Evolutionary conservation across 139 green algal species (phyloP).

Genomic region (Chlorella ohadii): DNA sequence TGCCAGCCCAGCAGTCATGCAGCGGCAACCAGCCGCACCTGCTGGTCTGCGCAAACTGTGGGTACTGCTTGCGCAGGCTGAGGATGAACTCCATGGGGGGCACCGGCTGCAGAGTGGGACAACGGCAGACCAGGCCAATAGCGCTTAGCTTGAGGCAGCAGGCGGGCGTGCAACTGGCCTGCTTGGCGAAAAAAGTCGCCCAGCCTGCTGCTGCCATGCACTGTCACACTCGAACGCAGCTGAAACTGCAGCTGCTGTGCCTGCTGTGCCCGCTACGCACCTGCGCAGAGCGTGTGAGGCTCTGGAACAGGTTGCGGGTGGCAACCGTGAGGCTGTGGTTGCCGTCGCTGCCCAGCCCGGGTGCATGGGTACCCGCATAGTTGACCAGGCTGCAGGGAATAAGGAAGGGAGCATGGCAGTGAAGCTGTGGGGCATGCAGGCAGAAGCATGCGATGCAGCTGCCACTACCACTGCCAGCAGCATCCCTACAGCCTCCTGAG

Average conservation of each 20-base stretch:
- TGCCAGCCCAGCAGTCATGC: not conserved
- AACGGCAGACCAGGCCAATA: too few relatives aligned
- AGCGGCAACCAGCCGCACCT: not conserved
- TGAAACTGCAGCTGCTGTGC: too few relatives aligned
- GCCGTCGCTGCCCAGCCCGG: constrained; percentile 20
- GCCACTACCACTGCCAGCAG: too few relatives aligned
- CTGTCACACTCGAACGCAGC: too few relatives aligned
- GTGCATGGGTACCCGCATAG: not conserved
- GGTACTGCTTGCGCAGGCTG: constrained; percentile 83
- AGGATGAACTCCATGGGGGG: constrained; percentile 86
- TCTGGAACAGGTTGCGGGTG: constrained; percentile 78
- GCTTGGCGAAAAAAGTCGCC: too few relatives aligned
- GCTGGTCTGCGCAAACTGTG: constrained; percentile 92
- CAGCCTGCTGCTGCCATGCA: too few relatives aligned
- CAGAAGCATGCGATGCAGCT: too few relatives aligned
- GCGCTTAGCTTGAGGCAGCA: too few relatives aligned
- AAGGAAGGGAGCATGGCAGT: too few relatives aligned
- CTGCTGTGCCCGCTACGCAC: too few relatives aligned
- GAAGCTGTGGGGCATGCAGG: not conserved
- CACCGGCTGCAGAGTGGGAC: constrained; percentile 60
- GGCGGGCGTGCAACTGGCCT: too few relatives aligned
- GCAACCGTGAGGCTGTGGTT: constrained; percentile 63
- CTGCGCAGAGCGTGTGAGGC: constrained; percentile 47
- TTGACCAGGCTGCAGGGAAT: not conserved
- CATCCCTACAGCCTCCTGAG: not conserved